Percentiles rank a stretch among this genome's conserved stretches.
Evolutionary conservation across 2,329 filamentous ascomycete genomes (phyloP).

Genomic region (Aspergillus amoenus): DNA sequence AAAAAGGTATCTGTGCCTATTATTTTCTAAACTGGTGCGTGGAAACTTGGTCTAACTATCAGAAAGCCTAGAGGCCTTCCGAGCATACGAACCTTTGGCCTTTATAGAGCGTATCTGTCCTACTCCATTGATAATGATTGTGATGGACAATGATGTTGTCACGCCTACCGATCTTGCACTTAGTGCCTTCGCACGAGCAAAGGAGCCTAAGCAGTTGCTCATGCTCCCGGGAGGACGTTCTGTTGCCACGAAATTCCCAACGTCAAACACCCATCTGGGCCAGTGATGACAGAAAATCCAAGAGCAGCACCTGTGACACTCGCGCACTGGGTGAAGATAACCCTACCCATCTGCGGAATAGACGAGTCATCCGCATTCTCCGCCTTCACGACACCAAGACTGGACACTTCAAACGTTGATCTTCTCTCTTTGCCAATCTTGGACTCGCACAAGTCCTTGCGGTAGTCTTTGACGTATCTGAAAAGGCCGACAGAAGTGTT

Average conservation of each 20-base stretch:
- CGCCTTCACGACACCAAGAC: conserved; percentile 41
- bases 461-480: conserved; percentile 41
- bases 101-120: too few species aligned
- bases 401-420: conserved; percentile 47
- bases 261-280: conserved; percentile 44
- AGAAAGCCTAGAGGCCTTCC: too few species aligned
- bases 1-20: too few species aligned
- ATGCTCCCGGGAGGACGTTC: conserved; percentile 18
- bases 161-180: too few species aligned
- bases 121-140: too few species aligned
- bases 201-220: too few species aligned
- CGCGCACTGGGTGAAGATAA: conserved; percentile 48
- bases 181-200: too few species aligned
- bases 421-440: conserved; percentile 41
- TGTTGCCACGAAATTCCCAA: conserved; percentile 45
- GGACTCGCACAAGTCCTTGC: conserved; percentile 34
- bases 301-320: conserved; percentile 40
- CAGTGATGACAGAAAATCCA: conserved; percentile 42
- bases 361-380: conserved; percentile 8
- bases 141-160: too few species aligned
- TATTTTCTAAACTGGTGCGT: too few species aligned
- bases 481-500: conserved; percentile 40
- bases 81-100: too few species aligned
- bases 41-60: too few species aligned
- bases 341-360: conserved; percentile 35